phyloP scores from a whole-genome alignment of 2,329 filamentous ascomycete species.

The Beauveria caledonica region DNA sequence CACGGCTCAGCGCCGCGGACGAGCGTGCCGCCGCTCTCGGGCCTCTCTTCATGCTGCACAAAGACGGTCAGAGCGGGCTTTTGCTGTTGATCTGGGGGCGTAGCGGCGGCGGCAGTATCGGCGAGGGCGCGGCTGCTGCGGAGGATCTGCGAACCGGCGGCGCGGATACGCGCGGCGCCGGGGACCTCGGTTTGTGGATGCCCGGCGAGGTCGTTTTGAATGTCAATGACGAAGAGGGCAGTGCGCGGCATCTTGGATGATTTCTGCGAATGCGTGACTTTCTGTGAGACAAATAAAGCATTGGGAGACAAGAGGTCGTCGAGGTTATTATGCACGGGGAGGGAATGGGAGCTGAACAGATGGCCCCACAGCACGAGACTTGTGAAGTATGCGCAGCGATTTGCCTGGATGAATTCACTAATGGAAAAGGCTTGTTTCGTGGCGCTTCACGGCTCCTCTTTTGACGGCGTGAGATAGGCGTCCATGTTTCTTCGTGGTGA shows the following conservation, averaged over 20 bases:
- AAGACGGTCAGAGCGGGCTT: constrained; percentile 18
- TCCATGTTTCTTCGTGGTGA: no score
- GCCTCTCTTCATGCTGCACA: constrained; percentile 23
- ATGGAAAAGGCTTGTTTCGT: background rate
- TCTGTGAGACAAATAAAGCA: background rate
- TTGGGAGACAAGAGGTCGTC: background rate
- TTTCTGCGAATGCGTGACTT: no score
- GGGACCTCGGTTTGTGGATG: constrained; percentile 20
- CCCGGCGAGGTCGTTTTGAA: constrained; percentile 23
- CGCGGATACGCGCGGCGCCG: constrained; percentile 18
- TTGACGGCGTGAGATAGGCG: no score
- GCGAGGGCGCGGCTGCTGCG: constrained; percentile 15
- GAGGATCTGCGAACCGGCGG: constrained; percentile 18
- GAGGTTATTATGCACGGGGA: background rate
- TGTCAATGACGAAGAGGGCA: constrained; percentile 27
- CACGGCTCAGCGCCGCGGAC: constrained; percentile 19
- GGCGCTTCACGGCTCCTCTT: background rate
- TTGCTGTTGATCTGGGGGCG: background rate
- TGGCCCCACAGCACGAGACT: background rate
- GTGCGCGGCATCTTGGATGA: constrained; percentile 1
- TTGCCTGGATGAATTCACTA: background rate
- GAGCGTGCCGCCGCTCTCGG: constrained; percentile 17
- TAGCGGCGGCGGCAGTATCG: background rate
- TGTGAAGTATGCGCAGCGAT: background rate
- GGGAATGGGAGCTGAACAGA: background rate